These are phyloP conservation scores for Chloridella minuta DNA, from an alignment of 352 stramenopile genomes.

Conservation along the genomic window DNA sequence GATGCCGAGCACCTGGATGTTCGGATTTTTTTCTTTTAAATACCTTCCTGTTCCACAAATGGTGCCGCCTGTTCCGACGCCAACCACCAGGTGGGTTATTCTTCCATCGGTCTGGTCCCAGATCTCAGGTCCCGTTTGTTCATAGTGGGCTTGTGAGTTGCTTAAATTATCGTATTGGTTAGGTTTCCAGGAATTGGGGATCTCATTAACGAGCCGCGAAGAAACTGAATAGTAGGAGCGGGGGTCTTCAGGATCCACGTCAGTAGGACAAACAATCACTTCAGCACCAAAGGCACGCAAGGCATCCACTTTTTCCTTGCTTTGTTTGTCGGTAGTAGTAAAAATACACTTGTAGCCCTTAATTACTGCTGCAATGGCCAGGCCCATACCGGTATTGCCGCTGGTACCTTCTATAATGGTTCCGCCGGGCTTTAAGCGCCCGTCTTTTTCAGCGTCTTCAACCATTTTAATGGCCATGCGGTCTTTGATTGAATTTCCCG, in stretches of 20 bases:
- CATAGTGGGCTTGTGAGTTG: not conserved
- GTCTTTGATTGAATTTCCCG: not conserved
- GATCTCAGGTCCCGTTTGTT: not conserved
- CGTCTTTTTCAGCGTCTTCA: not conserved
- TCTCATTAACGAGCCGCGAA: not conserved
- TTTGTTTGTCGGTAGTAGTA: not conserved
- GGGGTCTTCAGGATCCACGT: not conserved
- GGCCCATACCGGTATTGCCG: not conserved
- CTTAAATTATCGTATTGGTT: not conserved
- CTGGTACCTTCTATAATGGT: not conserved
- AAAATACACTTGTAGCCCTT: not conserved
- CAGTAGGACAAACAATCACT: not conserved
- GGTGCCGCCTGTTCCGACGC: not conserved
- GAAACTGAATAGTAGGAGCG: not conserved
- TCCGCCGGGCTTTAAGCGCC: not conserved
- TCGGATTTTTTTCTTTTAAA: not conserved
- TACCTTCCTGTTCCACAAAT: not conserved
- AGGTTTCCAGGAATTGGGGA: not conserved
- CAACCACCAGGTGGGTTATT: not conserved
- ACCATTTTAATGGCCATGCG: not conserved
- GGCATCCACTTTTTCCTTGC: not conserved
- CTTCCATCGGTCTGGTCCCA: not conserved
- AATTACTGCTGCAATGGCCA: not conserved
- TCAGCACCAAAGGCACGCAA: not conserved
- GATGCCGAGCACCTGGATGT: not conserved